phyloP scores from a whole-genome alignment of 148 eudicot species.

The Bassia scoparia region DNA sequence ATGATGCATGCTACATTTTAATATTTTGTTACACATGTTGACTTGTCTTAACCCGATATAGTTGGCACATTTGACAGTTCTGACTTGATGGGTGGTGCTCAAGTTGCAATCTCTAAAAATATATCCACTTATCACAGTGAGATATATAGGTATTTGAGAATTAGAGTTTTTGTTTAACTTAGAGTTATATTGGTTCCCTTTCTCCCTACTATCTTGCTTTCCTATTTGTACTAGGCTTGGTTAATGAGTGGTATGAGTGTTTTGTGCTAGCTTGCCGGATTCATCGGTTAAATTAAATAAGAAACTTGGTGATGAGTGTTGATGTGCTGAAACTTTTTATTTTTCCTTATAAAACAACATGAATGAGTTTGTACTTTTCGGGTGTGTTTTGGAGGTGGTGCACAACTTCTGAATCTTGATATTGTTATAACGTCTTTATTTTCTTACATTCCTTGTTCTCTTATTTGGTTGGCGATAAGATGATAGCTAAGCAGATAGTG shows the following conservation, averaged over 20 bases:
- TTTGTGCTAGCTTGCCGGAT: neutral
- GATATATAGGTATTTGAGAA: neutral
- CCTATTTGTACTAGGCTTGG: neutral
- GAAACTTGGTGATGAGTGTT: neutral
- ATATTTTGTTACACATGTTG: neutral
- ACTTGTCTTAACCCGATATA: neutral
- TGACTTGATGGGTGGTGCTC: neutral
- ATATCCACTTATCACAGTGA: neutral
- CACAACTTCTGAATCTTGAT: neutral
- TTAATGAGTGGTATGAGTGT: neutral
- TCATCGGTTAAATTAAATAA: neutral
- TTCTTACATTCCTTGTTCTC: constrained; percentile 12
- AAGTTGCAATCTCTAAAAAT: neutral
- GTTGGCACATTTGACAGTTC: neutral
- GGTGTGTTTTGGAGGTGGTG: neutral
- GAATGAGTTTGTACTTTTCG: neutral
- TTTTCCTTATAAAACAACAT: neutral
- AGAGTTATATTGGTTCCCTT: neutral
- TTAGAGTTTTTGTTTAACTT: neutral
- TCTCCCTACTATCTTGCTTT: neutral
- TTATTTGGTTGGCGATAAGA: constrained; percentile 51
- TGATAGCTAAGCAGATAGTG: constrained; percentile 79
- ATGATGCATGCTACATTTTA: neutral
- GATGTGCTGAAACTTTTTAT: neutral
- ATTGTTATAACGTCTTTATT: neutral